phyloP scores from a whole-genome alignment of 306 rosid species.

The Pachyrhizus erosus region DNA sequence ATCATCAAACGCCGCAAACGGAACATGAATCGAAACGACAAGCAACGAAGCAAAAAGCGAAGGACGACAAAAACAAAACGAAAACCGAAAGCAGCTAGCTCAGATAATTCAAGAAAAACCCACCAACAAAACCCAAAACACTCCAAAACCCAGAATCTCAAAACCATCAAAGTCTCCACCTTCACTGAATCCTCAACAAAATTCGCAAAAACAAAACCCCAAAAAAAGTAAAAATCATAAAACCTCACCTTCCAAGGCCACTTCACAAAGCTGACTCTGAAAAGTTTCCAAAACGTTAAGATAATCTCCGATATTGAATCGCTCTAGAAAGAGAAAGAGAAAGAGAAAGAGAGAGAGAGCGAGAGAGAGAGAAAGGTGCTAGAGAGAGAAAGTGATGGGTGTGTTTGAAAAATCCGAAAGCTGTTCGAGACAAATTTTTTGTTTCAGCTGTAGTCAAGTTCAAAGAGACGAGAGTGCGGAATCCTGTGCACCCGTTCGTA shows the following conservation, averaged over 20 bases:
- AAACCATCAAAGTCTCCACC: constrained; percentile 40
- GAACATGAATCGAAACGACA: constrained; percentile 30
- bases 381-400: constrained; percentile 52
- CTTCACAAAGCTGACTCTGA: constrained; percentile 12
- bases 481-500: constrained; percentile 41
- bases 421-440: constrained; percentile 69
- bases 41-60: constrained; percentile 33
- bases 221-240: background rate
- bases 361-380: constrained; percentile 44
- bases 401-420: constrained; percentile 58
- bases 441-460: constrained; percentile 53
- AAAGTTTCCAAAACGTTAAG: background rate
- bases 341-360: no score
- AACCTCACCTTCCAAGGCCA: constrained; percentile 34
- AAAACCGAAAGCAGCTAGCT: constrained; percentile 36
- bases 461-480: constrained; percentile 32
- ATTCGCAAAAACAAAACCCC: background rate
- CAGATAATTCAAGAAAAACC: constrained; percentile 49
- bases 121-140: constrained; percentile 26
- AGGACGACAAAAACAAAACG: constrained; percentile 33
- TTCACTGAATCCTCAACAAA: constrained; percentile 43
- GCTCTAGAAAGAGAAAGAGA: constrained; percentile 19
- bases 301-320: constrained; percentile 15
- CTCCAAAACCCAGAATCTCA: constrained; percentile 30
- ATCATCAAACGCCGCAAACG: constrained; percentile 35